These are phyloP conservation scores for Ceratobasidium sp. DNA, from an alignment of 1,284 basidiomycete genomes.

Conservation along the genomic window DNA sequence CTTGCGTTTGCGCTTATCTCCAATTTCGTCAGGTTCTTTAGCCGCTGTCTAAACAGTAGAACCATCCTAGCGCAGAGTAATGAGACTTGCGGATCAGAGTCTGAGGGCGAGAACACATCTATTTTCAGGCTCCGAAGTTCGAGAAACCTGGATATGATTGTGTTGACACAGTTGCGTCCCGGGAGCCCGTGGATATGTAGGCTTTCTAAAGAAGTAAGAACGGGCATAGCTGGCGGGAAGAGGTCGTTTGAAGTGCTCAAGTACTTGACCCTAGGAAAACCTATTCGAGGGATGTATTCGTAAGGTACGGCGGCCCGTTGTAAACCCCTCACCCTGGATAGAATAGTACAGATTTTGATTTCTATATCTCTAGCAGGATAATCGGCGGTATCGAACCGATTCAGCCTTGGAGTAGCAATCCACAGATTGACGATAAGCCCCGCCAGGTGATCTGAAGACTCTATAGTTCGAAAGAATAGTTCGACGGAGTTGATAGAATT, in stretches of 20 bases:
- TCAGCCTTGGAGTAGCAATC: constrained; percentile 8
- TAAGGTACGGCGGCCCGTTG: constrained; percentile 15
- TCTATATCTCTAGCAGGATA: constrained; percentile 1
- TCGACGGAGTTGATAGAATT: not conserved
- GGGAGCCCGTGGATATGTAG: constrained; percentile 20
- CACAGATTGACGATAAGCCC: constrained; percentile 12
- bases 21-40: constrained; percentile 13
- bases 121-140: constrained; percentile 7
- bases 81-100: not conserved
- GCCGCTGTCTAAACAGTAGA: not conserved
- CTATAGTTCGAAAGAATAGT: not conserved
- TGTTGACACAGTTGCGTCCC: constrained; percentile 13
- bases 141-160: constrained; percentile 15
- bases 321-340: not conserved
- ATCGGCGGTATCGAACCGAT: not conserved
- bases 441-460: not conserved
- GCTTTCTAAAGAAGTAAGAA: not conserved
- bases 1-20: constrained; percentile 9
- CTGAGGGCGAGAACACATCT: not conserved
- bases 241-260: constrained; percentile 14
- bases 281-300: constrained; percentile 7
- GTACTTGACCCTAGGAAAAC: constrained; percentile 2
- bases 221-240: constrained; percentile 14
- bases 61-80: constrained; percentile 21
- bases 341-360: not conserved